A percentile compares a stretch with the other conserved stretches of the same genome.
Conservation (phyloP, 1,139 yeast species). For the Zygosaccharomyces sapae region DNA sequence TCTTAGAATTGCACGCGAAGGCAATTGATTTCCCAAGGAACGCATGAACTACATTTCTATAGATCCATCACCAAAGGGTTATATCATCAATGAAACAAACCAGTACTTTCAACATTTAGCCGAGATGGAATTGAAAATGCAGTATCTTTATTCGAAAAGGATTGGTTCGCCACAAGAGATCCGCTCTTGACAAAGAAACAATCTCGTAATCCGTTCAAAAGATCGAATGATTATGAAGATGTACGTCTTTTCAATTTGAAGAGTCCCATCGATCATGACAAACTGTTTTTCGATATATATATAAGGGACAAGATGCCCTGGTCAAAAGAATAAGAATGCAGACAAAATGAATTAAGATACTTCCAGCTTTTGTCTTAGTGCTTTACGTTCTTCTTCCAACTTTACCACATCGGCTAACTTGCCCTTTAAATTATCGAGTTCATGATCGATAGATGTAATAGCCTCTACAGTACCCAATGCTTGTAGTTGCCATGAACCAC, state of each 20-base stretch:
- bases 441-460: conserved; percentile 58
- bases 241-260: conserved; percentile 31
- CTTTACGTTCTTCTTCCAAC: conserved; percentile 50
- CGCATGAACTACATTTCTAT: conserved; percentile 50
- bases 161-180: conserved; percentile 56
- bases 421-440: conserved; percentile 55
- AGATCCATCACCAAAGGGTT: conserved; percentile 49
- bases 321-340: conserved; percentile 15
- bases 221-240: conserved; percentile 42
- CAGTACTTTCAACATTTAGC: conserved; percentile 42
- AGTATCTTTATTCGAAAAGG: conserved; percentile 48
- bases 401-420: conserved; percentile 50
- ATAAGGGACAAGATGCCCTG: conserved; percentile 32
- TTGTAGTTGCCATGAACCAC: conserved; percentile 49
- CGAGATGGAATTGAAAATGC: conserved; percentile 53
- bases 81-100: conserved; percentile 23
- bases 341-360: conserved; percentile 18
- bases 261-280: conserved; percentile 16
- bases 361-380: conserved; percentile 27
- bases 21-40: conserved; percentile 29
- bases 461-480: conserved; percentile 57
- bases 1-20: conserved; percentile 50
- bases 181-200: conserved; percentile 25
- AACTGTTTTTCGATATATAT: conserved; percentile 18
- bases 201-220: conserved; percentile 57